phyloP scores from a whole-genome alignment of 495 filamentous ascomycete genomes.

The Mytilinidion resinicola region DNA sequence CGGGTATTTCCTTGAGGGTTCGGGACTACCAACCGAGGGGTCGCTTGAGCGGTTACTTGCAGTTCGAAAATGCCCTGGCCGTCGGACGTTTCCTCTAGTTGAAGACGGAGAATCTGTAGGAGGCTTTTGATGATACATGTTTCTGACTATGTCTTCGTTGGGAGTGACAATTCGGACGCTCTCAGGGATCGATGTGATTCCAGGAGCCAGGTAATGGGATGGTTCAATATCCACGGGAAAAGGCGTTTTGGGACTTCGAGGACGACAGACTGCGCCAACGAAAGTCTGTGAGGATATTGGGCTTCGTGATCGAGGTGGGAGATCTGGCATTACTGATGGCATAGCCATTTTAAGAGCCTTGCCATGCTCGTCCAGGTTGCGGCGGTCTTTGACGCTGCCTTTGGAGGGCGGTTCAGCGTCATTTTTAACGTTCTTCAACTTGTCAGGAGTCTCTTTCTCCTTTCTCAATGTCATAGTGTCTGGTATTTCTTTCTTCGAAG shows the following conservation, averaged over 20 bases:
- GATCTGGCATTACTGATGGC: conserved; percentile 2
- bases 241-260: conserved; percentile 20
- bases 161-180: too few relatives aligned
- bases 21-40: too few relatives aligned
- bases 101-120: background rate
- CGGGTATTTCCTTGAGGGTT: too few relatives aligned
- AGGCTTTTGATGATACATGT: too few relatives aligned
- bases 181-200: too few relatives aligned
- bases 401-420: background rate
- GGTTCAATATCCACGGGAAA: background rate
- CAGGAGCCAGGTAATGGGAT: too few relatives aligned
- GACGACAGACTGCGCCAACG: background rate
- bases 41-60: too few relatives aligned
- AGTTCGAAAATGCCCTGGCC: background rate
- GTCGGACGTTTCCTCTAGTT: background rate
- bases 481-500: too few relatives aligned
- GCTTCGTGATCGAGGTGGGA: conserved; percentile 10
- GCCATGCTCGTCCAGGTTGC: conserved; percentile 9
- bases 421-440: background rate
- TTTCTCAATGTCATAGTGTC: background rate
- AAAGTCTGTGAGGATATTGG: background rate
- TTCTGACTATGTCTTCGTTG: too few relatives aligned
- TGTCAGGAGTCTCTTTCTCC: background rate
- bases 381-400: conserved; percentile 14
- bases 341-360: conserved; percentile 16